phyloP scores from a whole-genome alignment of 78 protist genomes.

The Dictyostelium discoideum region dicty_2.7 NC_007089.4:912501-913000 shows the following conservation, averaged over 20 bases:
- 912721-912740: background rate
- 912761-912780: slow-evolving; percentile 5
- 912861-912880: background rate
- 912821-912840: background rate
- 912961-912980: background rate
- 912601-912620: background rate
- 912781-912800: background rate
- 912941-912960: background rate
- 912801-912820: slow-evolving; percentile 5
- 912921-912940: background rate
- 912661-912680: slow-evolving; percentile 9
- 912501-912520: slow-evolving; percentile 5
- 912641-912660: background rate
- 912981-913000: background rate
- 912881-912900: background rate
- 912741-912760: slow-evolving; percentile 1
- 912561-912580: slow-evolving; percentile 58
- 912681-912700: background rate
- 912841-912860: background rate
- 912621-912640: background rate
- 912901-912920: no score
- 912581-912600: slow-evolving; percentile 24
- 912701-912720: background rate
- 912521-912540: background rate
- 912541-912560: slow-evolving; percentile 34